Percentiles rank a stretch among this genome's conserved stretches.
Evolutionary conservation across 169 alveolate species (phyloP).

Genomic region (Theileria annulata): DNA sequence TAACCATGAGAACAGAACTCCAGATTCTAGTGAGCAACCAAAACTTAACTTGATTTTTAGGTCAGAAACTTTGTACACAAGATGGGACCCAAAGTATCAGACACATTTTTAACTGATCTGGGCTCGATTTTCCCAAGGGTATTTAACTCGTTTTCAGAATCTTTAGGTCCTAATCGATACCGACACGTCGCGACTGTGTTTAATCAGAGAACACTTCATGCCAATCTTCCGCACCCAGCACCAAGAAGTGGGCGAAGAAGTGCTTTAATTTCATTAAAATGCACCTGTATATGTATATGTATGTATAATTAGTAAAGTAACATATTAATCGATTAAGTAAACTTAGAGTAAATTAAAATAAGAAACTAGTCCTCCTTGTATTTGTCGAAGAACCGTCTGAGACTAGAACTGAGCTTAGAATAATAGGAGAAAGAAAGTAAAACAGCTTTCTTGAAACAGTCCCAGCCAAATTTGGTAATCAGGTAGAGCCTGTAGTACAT

Average conservation of each 20-base stretch:
- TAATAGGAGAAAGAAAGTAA: background rate
- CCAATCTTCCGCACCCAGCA: slow-evolving; percentile 73
- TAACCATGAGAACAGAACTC: slow-evolving; percentile 81
- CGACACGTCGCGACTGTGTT: slow-evolving; percentile 71
- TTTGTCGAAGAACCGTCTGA: background rate
- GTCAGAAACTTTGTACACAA: slow-evolving; percentile 76
- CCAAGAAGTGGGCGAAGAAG: slow-evolving; percentile 71
- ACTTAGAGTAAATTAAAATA: too few relatives aligned
- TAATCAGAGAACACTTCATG: slow-evolving; percentile 73
- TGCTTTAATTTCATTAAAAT: slow-evolving; percentile 45
- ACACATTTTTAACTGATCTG: slow-evolving; percentile 76
- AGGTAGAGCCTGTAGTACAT: background rate
- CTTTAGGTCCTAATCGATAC: slow-evolving; percentile 69
- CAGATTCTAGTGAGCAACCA: slow-evolving; percentile 71
- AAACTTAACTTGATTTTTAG: background rate
- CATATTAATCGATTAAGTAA: background rate
- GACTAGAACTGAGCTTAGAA: background rate
- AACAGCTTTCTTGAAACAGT: background rate
- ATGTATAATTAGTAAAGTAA: background rate
- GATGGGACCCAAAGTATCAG: slow-evolving; percentile 82
- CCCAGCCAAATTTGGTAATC: background rate
- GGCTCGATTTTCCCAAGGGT: slow-evolving; percentile 78
- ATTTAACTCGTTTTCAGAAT: background rate
- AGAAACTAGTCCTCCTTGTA: background rate
- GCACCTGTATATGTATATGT: background rate